These are phyloP conservation scores for Spathaspora arborariae DNA, from an alignment of 805 yeast genomes.

Conservation along the genomic window DNA sequence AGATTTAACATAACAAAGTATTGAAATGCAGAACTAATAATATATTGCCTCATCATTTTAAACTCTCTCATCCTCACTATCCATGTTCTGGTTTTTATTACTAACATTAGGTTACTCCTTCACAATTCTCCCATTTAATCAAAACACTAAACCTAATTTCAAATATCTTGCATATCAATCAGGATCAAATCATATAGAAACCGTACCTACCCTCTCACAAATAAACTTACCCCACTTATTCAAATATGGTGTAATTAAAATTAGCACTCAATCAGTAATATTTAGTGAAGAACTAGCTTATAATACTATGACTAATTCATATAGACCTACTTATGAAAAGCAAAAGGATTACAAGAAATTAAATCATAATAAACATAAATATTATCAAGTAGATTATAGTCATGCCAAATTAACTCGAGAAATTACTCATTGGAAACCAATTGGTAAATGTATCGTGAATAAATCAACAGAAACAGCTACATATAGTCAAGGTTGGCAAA, in stretches of 20 bases:
- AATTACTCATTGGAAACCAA: conserved; percentile 1
- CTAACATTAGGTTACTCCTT: neutral
- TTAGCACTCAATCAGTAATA: neutral
- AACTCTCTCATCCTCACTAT: neutral
- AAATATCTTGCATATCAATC: neutral
- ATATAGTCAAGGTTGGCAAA: conserved; percentile 8
- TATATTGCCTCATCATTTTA: no score
- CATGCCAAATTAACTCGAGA: neutral
- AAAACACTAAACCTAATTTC: neutral
- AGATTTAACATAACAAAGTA: neutral
- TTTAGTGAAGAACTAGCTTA: conserved; percentile 4
- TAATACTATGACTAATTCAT: neutral
- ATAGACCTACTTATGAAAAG: neutral
- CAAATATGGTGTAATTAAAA: conserved; percentile 2
- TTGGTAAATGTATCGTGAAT: conserved; percentile 8
- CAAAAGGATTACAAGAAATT: neutral
- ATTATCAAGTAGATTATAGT: conserved; percentile 1
- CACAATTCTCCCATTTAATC: neutral
- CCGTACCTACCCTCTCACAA: neutral
- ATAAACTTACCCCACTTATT: neutral
- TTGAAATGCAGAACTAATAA: neutral
- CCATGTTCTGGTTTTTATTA: neutral
- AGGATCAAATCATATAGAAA: neutral
- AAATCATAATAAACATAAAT: neutral
- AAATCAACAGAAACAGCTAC: conserved; percentile 6